These are phyloP conservation scores for Spatholobus suberectus DNA, from an alignment of 306 rosid species.

Conservation along the genomic window DNA sequence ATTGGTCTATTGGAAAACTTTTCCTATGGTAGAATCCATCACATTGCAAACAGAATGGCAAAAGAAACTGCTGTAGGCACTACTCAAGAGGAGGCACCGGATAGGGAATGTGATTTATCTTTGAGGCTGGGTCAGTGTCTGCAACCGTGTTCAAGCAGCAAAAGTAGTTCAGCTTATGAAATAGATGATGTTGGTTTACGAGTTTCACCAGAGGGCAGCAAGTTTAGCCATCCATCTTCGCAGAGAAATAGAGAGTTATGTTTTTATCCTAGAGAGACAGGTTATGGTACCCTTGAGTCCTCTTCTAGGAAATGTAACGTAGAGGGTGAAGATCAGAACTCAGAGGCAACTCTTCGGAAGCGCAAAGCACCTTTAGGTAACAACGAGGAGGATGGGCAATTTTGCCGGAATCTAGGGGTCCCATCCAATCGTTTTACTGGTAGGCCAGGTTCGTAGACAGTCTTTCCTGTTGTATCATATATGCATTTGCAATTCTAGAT, in stretches of 20 bases:
- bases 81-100: slow-evolving; percentile 52
- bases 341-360: slow-evolving; percentile 63
- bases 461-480: slow-evolving; percentile 60
- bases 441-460: slow-evolving; percentile 83
- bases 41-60: slow-evolving; percentile 42
- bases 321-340: slow-evolving; percentile 63
- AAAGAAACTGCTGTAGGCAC: slow-evolving; percentile 47
- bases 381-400: slow-evolving; percentile 74
- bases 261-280: slow-evolving; percentile 66
- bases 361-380: slow-evolving; percentile 70
- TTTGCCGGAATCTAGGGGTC: slow-evolving; percentile 74
- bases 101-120: slow-evolving; percentile 76
- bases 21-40: slow-evolving; percentile 51
- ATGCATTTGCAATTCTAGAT: slow-evolving; percentile 55
- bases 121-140: slow-evolving; percentile 75
- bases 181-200: slow-evolving; percentile 60
- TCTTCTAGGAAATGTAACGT: slow-evolving; percentile 54
- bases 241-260: slow-evolving; percentile 59
- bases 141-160: slow-evolving; percentile 56
- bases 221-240: slow-evolving; percentile 50
- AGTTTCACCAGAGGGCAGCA: slow-evolving; percentile 60
- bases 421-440: slow-evolving; percentile 72
- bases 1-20: slow-evolving; percentile 47
- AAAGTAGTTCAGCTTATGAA: slow-evolving; percentile 56
- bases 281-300: slow-evolving; percentile 58